Percentiles rank a stretch among this genome's conserved stretches.
These are phyloP conservation scores for Amylostereum areolatum DNA, from an alignment of 1,284 basidiomycete genomes.

Conservation along the genomic window DNA sequence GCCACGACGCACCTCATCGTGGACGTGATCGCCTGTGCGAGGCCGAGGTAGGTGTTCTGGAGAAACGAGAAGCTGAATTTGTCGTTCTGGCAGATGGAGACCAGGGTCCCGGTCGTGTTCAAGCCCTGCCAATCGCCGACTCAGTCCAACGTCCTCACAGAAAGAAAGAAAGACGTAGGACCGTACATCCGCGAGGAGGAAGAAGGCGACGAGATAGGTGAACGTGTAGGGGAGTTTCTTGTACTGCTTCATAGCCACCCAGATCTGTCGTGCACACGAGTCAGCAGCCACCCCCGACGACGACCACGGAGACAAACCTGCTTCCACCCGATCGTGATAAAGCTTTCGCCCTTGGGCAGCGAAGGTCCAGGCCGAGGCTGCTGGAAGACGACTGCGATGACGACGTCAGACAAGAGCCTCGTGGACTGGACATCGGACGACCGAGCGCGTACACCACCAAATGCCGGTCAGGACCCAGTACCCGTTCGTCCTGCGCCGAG, in stretches of 20 bases:
- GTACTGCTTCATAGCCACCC: slow-evolving; percentile 63
- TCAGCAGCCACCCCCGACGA: slow-evolving; percentile 1
- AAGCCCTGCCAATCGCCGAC: slow-evolving; percentile 44
- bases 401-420: slow-evolving; percentile 1
- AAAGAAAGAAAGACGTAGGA: not conserved
- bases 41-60: slow-evolving; percentile 71
- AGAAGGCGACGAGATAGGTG: slow-evolving; percentile 68
- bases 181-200: slow-evolving; percentile 70
- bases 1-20: slow-evolving; percentile 35
- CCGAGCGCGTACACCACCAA: slow-evolving; percentile 66
- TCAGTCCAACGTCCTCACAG: not conserved
- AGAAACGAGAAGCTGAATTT: slow-evolving; percentile 71
- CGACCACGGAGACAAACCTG: slow-evolving; percentile 36
- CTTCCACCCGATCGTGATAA: slow-evolving; percentile 77
- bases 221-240: slow-evolving; percentile 73
- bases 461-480: slow-evolving; percentile 74
- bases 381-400: slow-evolving; percentile 61
- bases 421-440: not conserved
- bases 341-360: slow-evolving; percentile 65
- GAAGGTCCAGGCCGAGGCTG: slow-evolving; percentile 68
- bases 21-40: slow-evolving; percentile 68
- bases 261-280: slow-evolving; percentile 42
- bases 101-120: slow-evolving; percentile 73
- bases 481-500: slow-evolving; percentile 56
- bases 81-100: slow-evolving; percentile 74